phyloP scores from a whole-genome alignment of 805 yeast genomes.

The Kodamaea hsintzibuensis region DNA sequence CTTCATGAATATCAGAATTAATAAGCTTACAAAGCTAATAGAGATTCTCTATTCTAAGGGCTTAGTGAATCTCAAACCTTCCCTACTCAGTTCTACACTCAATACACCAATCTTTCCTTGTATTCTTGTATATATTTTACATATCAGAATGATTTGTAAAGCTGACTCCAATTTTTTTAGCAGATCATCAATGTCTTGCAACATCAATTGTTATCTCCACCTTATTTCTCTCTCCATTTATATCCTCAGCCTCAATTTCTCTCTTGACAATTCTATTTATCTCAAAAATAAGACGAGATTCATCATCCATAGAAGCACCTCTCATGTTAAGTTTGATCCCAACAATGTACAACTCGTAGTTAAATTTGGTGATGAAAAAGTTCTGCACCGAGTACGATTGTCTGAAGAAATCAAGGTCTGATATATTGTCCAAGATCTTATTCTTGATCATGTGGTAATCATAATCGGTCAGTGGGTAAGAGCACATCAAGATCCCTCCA shows the following conservation, averaged over 20 bases:
- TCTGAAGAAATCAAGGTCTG: constrained; percentile 52
- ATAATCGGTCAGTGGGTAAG: constrained; percentile 49
- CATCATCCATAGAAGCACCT: constrained; percentile 76
- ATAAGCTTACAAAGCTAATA: too few relatives aligned
- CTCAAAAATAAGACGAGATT: constrained; percentile 54
- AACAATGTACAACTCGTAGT: constrained; percentile 58
- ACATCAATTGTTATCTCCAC: constrained; percentile 46
- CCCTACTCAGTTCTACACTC: not conserved
- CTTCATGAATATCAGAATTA: too few relatives aligned
- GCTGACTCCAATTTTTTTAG: too few relatives aligned
- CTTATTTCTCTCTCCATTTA: constrained; percentile 16
- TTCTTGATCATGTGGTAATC: constrained; percentile 38
- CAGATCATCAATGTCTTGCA: constrained; percentile 18
- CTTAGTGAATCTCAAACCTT: too few relatives aligned
- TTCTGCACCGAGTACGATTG: constrained; percentile 47
- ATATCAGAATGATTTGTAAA: too few relatives aligned
- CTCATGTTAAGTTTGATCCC: constrained; percentile 56
- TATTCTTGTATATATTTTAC: too few relatives aligned
- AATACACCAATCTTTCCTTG: not conserved
- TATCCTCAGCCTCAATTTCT: constrained; percentile 27
- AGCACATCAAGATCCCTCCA: constrained; percentile 53
- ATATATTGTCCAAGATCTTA: constrained; percentile 47
- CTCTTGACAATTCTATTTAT: constrained; percentile 43
- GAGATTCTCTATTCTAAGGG: too few relatives aligned
- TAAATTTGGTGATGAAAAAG: constrained; percentile 61